Evolutionary conservation across 148 eudicot species (phyloP).

Genomic region (Persicaria maculosa): DNA sequence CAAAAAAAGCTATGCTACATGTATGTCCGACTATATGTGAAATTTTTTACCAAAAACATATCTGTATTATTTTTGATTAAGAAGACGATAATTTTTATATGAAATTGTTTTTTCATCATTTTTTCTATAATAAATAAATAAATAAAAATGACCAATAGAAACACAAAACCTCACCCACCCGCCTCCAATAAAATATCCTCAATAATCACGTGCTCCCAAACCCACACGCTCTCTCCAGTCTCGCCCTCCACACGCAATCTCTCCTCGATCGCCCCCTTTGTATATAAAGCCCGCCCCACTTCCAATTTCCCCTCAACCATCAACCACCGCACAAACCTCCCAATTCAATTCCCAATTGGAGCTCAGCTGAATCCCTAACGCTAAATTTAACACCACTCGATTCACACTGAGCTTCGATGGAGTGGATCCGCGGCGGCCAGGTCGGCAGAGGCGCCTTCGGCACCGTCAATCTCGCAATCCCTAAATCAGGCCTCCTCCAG

Average conservation of each 20-base stretch:
- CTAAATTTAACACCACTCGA: too few relatives aligned
- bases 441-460: conserved; percentile 85
- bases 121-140: too few relatives aligned
- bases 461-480: conserved; percentile 46
- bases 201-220: conserved; percentile 47
- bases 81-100: too few relatives aligned
- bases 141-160: neutral
- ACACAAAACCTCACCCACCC: neutral
- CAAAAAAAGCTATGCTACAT: too few relatives aligned
- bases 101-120: too few relatives aligned
- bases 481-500: conserved; percentile 19
- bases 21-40: too few relatives aligned
- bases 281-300: neutral
- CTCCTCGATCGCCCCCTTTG: neutral
- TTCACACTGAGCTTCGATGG: conserved; percentile 30
- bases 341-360: neutral
- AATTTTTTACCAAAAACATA: too few relatives aligned
- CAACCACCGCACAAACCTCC: neutral
- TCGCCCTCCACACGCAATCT: neutral
- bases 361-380: neutral
- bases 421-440: conserved; percentile 62
- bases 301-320: neutral
- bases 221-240: conserved; percentile 4
- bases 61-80: too few relatives aligned
- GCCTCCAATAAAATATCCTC: conserved; percentile 18